A percentile compares a stretch with the other conserved stretches of the same genome.
Evolutionary conservation across 176 grass and related monocot species (phyloP).

Genomic region (Guadua angustifolia): DNA sequence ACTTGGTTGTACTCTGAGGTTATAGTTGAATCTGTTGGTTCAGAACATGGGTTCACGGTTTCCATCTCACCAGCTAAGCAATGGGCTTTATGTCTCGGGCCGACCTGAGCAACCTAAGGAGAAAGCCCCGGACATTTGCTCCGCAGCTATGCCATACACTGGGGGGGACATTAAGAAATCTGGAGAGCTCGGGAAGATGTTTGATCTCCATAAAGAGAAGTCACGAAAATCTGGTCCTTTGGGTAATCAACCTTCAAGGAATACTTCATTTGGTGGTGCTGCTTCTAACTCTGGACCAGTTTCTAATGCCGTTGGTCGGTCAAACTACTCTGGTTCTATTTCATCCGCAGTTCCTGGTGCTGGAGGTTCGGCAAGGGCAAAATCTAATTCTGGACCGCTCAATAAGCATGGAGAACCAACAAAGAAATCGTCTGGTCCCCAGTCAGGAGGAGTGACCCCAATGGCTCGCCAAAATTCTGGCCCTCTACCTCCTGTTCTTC

Average conservation of each 20-base stretch:
- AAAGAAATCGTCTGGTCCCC: slow-evolving; percentile 75
- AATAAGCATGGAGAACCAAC: slow-evolving; percentile 80
- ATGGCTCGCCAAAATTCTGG: slow-evolving; percentile 73
- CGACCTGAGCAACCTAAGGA: slow-evolving; percentile 86
- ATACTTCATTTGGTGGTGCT: slow-evolving; percentile 57
- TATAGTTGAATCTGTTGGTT: slow-evolving; percentile 39
- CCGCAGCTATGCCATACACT: slow-evolving; percentile 81
- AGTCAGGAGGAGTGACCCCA: slow-evolving; percentile 76
- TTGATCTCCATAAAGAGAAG: slow-evolving; percentile 55
- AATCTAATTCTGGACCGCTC: slow-evolving; percentile 89
- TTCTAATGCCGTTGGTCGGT: slow-evolving; percentile 49
- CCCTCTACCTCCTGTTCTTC: slow-evolving; percentile 67
- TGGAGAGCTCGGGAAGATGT: slow-evolving; percentile 86
- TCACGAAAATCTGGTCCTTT: slow-evolving; percentile 82
- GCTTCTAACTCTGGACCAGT: slow-evolving; percentile 64
- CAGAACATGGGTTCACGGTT: slow-evolving; percentile 77
- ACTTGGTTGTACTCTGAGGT: slow-evolving; percentile 9
- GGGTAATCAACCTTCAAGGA: slow-evolving; percentile 61
- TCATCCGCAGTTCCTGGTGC: slow-evolving; percentile 57
- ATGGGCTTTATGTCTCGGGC: slow-evolving; percentile 92
- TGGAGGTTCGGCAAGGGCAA: slow-evolving; percentile 66
- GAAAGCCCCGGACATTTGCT: slow-evolving; percentile 72
- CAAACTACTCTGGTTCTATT: slow-evolving; percentile 72
- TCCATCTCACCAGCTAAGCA: slow-evolving; percentile 93
- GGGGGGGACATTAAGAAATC: slow-evolving; percentile 88